phyloP scores from a whole-genome alignment of 1,284 basidiomycete genomes.

The Inonotus obliquus region DNA sequence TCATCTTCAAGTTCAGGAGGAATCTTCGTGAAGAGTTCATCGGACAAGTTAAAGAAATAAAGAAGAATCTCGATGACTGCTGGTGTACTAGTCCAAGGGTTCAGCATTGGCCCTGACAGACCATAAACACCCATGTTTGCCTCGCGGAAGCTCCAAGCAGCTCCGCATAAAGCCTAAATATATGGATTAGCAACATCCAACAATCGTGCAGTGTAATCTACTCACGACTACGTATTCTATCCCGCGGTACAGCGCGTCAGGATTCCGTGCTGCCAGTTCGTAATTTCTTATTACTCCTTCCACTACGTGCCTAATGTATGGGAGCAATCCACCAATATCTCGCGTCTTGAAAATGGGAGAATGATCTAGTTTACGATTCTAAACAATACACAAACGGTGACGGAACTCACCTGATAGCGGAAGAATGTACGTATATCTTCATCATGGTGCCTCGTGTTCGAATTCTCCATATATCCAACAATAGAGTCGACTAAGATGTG shows the following conservation, averaged over 20 bases:
- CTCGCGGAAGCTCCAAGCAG: constrained; percentile 70
- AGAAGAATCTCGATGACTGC: constrained; percentile 67
- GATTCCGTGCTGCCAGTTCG: constrained; percentile 18
- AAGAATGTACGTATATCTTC: constrained; percentile 87
- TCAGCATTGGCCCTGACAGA: constrained; percentile 62
- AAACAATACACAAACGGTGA: not conserved
- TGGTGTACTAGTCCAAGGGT: constrained; percentile 81
- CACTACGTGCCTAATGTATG: constrained; percentile 48
- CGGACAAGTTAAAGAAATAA: constrained; percentile 62
- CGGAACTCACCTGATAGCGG: constrained; percentile 52
- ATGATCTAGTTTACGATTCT: not conserved
- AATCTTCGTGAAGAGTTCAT: constrained; percentile 39
- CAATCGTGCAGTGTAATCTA: not conserved
- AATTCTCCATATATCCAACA: constrained; percentile 55
- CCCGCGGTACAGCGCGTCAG: constrained; percentile 22
- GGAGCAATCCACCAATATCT: constrained; percentile 54
- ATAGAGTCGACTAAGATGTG: constrained; percentile 65
- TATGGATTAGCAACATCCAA: not conserved
- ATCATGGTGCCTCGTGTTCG: constrained; percentile 55
- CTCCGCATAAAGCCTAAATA: constrained; percentile 61
- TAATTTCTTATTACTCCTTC: constrained; percentile 34
- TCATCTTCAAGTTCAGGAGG: constrained; percentile 23
- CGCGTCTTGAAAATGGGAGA: constrained; percentile 17
- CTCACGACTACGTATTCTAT: constrained; percentile 13
- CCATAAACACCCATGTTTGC: constrained; percentile 75